Evolutionary conservation across 805 yeast species (phyloP), one percentile per base, ranked within the genome.

Genomic region (Nakazawaea wyomingensis): DNA sequence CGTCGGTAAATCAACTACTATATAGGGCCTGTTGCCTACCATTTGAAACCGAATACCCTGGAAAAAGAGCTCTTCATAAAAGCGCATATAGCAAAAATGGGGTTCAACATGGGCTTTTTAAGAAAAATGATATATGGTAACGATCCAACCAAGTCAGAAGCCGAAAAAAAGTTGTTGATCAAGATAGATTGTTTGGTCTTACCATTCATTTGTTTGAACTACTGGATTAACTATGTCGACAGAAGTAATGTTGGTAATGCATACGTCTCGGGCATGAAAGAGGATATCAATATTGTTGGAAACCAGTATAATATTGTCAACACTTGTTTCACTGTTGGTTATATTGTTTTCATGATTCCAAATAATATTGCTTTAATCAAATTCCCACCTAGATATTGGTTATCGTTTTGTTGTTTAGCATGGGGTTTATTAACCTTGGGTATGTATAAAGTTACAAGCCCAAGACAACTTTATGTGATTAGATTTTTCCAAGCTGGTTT

Each of bases 401-500:
- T 78, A 46, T 65, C 72, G 36, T 72, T 72, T 51, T 69, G 81
- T 56, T 69, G 75, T 24, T 57, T 76, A 37, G 60, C 72, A 7
- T 78, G 87, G 85, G 82, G 78, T 37, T 18, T 73, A 27, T 51
- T 78, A 28, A 76, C 82, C 1, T 59, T 79, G 37, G 73, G 75
- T 0, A 61, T 76, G 58, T 76, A 70, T 48, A 70, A 64, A 45
- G 78, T 71, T 5, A 57, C 69, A 2, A 64, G 64, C 26, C 74
- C 67, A 44, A 56, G 60, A 39, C 82, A 76, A 46, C 64, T 80
- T 31, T 74, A 78, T 57, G 82, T 63, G 1, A 64, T 80, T 17
- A 62, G 86, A 41, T 80, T 81, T 51, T 74, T 81, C 51, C 76
- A 74, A 48, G 87, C 80, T 4, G 52, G 75, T 8, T 77, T 78